Conservation (phyloP, 805 yeast genomes). For the Lachancea lanzarotensis region DNA sequence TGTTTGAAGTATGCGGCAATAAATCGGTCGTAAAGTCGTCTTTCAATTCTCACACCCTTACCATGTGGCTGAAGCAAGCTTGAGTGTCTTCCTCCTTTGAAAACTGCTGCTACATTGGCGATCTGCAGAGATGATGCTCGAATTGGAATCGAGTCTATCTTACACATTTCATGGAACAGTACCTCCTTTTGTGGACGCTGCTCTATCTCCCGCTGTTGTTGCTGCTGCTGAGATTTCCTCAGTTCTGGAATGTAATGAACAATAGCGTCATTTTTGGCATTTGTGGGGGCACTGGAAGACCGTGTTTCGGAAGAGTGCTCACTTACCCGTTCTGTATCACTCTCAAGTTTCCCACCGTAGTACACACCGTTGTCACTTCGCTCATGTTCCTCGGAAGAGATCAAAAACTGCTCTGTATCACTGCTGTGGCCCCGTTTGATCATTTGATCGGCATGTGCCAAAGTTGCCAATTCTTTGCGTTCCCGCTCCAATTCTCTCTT, state of each 20-base stretch:
- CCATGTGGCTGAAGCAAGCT: slow-evolving; percentile 25
- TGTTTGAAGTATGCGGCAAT: slow-evolving; percentile 41
- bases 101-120: slow-evolving; percentile 25
- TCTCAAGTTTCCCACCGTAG: neutral
- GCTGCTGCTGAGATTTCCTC: neutral
- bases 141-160: slow-evolving; percentile 25
- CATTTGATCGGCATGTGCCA: neutral
- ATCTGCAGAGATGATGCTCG: slow-evolving; percentile 28
- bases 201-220: neutral
- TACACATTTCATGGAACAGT: slow-evolving; percentile 11
- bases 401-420: neutral
- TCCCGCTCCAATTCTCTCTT: slow-evolving; percentile 22
- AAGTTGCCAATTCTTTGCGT: neutral
- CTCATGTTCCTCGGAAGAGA: neutral
- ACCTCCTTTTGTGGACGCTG: slow-evolving; percentile 6
- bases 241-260: neutral
- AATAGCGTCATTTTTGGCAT: neutral
- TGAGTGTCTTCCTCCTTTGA: slow-evolving; percentile 27
- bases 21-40: slow-evolving; percentile 32
- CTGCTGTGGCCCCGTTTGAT: neutral
- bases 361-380: neutral
- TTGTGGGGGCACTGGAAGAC: neutral
- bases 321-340: neutral
- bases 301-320: neutral
- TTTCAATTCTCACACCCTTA: slow-evolving; percentile 26